Conservation (phyloP, 2,329 filamentous ascomycete genomes). For the Trichoderma sp. region DNA sequence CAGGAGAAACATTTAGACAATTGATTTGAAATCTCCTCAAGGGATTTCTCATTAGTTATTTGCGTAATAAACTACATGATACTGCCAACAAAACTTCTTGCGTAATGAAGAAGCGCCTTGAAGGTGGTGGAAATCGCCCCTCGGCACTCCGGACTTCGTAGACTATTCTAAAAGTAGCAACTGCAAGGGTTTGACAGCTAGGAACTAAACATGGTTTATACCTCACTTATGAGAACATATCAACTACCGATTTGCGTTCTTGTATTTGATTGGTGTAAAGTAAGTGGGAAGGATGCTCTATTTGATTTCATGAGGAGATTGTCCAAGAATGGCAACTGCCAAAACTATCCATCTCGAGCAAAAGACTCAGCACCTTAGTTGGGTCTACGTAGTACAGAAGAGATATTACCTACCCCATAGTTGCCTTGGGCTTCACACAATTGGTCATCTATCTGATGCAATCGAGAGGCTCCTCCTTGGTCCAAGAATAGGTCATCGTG, state of each 20-base stretch:
- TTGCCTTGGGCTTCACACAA: not conserved
- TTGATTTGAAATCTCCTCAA: not conserved
- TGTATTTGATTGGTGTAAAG: not conserved
- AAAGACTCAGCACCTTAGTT: not conserved
- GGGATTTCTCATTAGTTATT: fast-evolving
- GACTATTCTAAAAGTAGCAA: not conserved
- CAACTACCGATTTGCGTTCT: not conserved
- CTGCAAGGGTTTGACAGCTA: not conserved
- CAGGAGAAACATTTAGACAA: too few species aligned
- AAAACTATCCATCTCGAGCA: not conserved
- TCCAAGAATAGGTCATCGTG: not conserved
- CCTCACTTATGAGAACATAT: not conserved
- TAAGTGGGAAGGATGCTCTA: not conserved
- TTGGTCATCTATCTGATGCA: not conserved
- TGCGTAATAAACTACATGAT: not conserved
- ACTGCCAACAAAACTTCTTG: not conserved
- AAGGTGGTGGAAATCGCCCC: not conserved
- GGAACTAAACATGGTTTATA: not conserved
- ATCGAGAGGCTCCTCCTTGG: not conserved
- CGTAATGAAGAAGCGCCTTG: too few species aligned
- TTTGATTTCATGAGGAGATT: not conserved
- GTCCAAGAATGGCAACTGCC: not conserved
- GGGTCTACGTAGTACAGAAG: too few species aligned
- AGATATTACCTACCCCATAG: not conserved
- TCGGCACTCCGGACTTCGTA: not conserved